Evolutionary conservation across 2,329 filamentous ascomycete species (phyloP).

Genomic region (Fusarium oligoseptatum): DNA sequence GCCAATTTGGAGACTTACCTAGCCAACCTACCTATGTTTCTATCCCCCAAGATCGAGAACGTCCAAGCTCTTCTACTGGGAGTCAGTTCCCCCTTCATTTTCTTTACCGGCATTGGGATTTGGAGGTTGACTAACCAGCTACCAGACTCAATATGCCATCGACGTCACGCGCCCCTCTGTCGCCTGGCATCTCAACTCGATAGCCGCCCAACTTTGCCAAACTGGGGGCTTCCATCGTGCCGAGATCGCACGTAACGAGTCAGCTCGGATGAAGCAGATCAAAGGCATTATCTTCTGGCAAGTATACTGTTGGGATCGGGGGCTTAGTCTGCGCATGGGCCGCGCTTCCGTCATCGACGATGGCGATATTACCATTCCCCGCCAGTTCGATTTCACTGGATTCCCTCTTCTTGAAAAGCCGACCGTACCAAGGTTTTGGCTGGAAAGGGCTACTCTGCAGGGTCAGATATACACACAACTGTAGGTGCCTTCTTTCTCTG

Average conservation of each 20-base stretch:
- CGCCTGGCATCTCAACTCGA: slow-evolving; percentile 70
- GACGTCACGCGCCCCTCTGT: slow-evolving; percentile 72
- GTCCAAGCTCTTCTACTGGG: slow-evolving; percentile 70
- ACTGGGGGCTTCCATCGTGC: slow-evolving; percentile 70
- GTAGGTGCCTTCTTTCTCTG: slow-evolving; percentile 33
- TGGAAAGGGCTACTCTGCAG: slow-evolving; percentile 66
- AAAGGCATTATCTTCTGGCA: slow-evolving; percentile 61
- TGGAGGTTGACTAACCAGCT: neutral
- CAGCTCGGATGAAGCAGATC: slow-evolving; percentile 32
- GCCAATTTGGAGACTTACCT: slow-evolving; percentile 64
- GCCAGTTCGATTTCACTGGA: slow-evolving; percentile 57
- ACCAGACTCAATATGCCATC: slow-evolving; percentile 63
- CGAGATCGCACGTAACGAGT: neutral
- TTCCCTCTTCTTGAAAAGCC: slow-evolving; percentile 42
- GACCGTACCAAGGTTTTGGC: slow-evolving; percentile 65
- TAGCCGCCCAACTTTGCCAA: slow-evolving; percentile 70
- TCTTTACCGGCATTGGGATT: neutral
- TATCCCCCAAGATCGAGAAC: slow-evolving; percentile 66
- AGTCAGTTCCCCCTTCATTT: slow-evolving; percentile 52
- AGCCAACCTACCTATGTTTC: slow-evolving; percentile 65
- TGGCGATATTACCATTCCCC: slow-evolving; percentile 67
- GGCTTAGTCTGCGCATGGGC: slow-evolving; percentile 69
- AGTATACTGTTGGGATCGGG: slow-evolving; percentile 69
- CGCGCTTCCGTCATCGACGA: slow-evolving; percentile 69
- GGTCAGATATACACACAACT: slow-evolving; percentile 68